Evolutionary conservation across 2,329 filamentous ascomycete genomes (phyloP).

Genomic region (Colletotrichum neosansevieriae): DNA sequence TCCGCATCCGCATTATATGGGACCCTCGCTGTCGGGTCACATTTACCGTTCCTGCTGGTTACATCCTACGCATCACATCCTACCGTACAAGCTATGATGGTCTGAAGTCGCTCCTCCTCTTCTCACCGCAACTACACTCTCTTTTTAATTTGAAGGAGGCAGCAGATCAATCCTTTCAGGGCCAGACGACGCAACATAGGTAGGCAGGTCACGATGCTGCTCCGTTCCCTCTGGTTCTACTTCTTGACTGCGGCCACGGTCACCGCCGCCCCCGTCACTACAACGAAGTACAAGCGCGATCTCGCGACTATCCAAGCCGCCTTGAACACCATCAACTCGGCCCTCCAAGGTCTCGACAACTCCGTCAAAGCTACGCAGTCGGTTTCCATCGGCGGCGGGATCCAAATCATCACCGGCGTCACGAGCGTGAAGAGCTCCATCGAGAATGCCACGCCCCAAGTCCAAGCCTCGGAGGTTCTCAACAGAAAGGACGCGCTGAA

Average conservation of each 20-base stretch:
- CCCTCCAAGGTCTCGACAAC: conserved; percentile 31
- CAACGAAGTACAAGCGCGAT: conserved; percentile 21
- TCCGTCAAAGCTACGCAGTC: conserved; percentile 20
- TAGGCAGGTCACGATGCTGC: conserved; percentile 26
- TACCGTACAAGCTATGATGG: background rate
- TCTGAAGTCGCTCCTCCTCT: conserved; percentile 31
- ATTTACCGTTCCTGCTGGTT: background rate
- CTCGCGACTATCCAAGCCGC: conserved; percentile 26
- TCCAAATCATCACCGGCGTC: conserved; percentile 16
- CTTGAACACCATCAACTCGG: conserved; percentile 33
- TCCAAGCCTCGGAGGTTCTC: conserved; percentile 16
- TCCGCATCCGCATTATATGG: conserved; percentile 17
- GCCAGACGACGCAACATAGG: background rate
- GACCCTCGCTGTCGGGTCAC: background rate
- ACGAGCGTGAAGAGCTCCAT: conserved; percentile 15
- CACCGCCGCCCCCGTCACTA: conserved; percentile 24
- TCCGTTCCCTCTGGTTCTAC: conserved; percentile 23
- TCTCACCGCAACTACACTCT: conserved; percentile 21
- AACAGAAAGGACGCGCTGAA: conserved; percentile 13
- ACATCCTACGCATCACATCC: conserved; percentile 3
- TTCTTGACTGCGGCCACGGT: conserved; percentile 10
- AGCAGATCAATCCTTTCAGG: conserved; percentile 20
- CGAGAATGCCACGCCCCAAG: conserved; percentile 30
- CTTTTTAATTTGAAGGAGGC: conserved; percentile 14
- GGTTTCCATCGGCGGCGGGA: conserved; percentile 9